Percentiles rank a stretch among this genome's conserved stretches.
Evolutionary conservation across 805 yeast genomes (phyloP).

Genomic region (Maudiozyma barnettii): DNA sequence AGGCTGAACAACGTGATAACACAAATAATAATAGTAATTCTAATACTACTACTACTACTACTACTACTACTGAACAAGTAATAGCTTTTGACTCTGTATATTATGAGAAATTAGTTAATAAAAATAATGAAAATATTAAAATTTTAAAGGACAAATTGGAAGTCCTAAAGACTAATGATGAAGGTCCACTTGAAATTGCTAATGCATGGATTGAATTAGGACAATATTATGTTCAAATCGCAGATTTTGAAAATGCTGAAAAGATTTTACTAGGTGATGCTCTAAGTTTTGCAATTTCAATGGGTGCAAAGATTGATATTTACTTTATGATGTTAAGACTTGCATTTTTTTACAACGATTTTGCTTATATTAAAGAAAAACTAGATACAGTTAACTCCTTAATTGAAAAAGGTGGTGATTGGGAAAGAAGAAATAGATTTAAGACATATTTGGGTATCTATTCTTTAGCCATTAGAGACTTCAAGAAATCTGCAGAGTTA

Average conservation of each 20-base stretch:
- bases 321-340: slow-evolving; percentile 72
- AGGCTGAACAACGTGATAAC: background rate
- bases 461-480: slow-evolving; percentile 74
- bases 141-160: slow-evolving; percentile 37
- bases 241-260: slow-evolving; percentile 67
- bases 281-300: slow-evolving; percentile 66
- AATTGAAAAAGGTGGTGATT: slow-evolving; percentile 96
- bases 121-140: slow-evolving; percentile 47
- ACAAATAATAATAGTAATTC: background rate
- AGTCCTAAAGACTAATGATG: slow-evolving; percentile 50
- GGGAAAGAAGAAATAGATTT: slow-evolving; percentile 95
- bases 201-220: slow-evolving; percentile 73
- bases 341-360: slow-evolving; percentile 85
- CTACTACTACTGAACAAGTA: slow-evolving; percentile 10
- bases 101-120: slow-evolving; percentile 40
- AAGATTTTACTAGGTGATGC: slow-evolving; percentile 48
- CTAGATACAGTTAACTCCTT: slow-evolving; percentile 62
- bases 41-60: background rate
- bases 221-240: slow-evolving; percentile 76
- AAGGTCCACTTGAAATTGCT: slow-evolving; percentile 77
- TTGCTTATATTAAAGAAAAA: slow-evolving; percentile 54
- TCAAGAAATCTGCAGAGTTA: slow-evolving; percentile 73
- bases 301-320: slow-evolving; percentile 86
- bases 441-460: slow-evolving; percentile 87
- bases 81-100: slow-evolving; percentile 50